phyloP scores from a whole-genome alignment of 2,329 filamentous ascomycete species.

The Lecanoromycetidae sp. region DNA sequence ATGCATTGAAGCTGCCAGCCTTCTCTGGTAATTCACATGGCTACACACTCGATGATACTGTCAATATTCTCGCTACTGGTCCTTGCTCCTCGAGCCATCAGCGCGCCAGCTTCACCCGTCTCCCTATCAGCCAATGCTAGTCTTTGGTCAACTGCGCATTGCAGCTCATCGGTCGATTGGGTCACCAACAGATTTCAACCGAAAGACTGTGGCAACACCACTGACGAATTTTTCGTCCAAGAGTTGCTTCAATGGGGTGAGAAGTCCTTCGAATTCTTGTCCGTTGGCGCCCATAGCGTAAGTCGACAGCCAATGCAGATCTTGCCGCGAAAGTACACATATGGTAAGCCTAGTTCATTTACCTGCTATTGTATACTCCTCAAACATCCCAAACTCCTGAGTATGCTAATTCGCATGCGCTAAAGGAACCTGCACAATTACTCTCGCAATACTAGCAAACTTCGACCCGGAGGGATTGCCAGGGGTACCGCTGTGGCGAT shows the following conservation, averaged over 20 bases:
- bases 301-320: not conserved
- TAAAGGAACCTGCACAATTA: conserved; percentile 5
- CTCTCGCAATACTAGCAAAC: not conserved
- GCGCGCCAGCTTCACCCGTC: too few species aligned
- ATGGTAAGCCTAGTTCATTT: not conserved
- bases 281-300: not conserved
- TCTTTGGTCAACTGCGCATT: too few species aligned
- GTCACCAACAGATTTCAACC: not conserved
- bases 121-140: too few species aligned
- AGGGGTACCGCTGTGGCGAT: not conserved
- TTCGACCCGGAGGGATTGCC: not conserved
- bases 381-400: not conserved
- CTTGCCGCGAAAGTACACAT: not conserved
- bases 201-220: not conserved
- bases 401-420: not conserved
- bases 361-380: not conserved
- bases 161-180: not conserved
- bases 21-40: too few species aligned
- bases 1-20: too few species aligned
- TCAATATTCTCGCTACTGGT: too few species aligned
- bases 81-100: too few species aligned
- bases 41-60: too few species aligned
- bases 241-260: not conserved
- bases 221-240: not conserved
- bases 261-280: not conserved